Conservation (phyloP, 1,284 basidiomycete species). For the Athelia sp. region DNA sequence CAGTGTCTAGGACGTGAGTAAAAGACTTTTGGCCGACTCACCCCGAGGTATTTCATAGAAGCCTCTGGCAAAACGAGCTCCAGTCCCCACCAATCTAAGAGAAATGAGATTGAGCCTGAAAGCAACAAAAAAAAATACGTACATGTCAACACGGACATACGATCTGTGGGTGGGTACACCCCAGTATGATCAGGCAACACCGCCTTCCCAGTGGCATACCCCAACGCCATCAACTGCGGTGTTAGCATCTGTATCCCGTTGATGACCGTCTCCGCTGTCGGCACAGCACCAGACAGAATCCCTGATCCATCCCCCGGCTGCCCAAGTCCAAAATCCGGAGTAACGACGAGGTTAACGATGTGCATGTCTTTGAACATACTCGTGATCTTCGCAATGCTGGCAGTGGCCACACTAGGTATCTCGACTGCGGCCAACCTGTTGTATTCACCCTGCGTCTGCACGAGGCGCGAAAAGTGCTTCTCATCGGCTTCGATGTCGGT, state of each 20-base stretch:
- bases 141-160: conserved; percentile 78
- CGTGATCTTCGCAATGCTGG: conserved; percentile 45
- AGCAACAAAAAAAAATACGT: conserved; percentile 17
- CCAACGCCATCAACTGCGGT: conserved; percentile 70
- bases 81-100: conserved; percentile 78
- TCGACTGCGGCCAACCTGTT: conserved; percentile 1
- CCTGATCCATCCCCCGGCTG: conserved; percentile 51
- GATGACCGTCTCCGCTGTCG: conserved; percentile 65
- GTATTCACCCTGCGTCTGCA: conserved; percentile 5
- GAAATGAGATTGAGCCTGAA: conserved; percentile 5
- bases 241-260: conserved; percentile 66
- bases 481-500: conserved; percentile 56
- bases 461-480: conserved; percentile 45
- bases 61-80: conserved; percentile 69
- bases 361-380: conserved; percentile 50
- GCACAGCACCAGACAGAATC: conserved; percentile 65
- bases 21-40: conserved; percentile 25
- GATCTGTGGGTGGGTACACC: conserved; percentile 67
- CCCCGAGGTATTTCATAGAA: conserved; percentile 53
- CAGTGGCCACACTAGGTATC: conserved; percentile 38
- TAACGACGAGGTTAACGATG: conserved; percentile 49
- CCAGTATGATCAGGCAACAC: conserved; percentile 67
- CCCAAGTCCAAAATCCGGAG: conserved; percentile 57
- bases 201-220: conserved; percentile 66
- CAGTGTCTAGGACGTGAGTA: neutral